phyloP scores from a whole-genome alignment of 2,329 filamentous ascomycete species.

The Xylaria sp. region DNA sequence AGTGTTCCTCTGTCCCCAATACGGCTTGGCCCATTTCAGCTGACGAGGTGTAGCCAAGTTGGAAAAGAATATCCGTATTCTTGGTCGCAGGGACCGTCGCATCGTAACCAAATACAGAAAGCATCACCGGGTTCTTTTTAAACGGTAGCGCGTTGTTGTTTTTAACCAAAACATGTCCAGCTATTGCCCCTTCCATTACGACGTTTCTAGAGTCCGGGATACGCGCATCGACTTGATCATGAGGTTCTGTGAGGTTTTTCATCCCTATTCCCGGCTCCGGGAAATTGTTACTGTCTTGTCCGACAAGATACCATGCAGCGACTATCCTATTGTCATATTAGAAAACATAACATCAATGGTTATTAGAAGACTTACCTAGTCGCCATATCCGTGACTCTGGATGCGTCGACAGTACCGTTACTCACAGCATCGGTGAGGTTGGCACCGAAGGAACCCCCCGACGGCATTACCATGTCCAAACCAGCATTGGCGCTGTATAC shows the following conservation, averaged over 20 bases:
- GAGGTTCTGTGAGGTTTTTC: constrained; percentile 68
- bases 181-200: constrained; percentile 65
- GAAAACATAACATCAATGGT: constrained; percentile 46
- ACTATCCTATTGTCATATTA: constrained; percentile 67
- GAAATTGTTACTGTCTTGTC: constrained; percentile 61
- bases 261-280: constrained; percentile 63
- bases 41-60: constrained; percentile 61
- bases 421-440: constrained; percentile 80
- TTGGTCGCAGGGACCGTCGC: constrained; percentile 64
- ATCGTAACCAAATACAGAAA: constrained; percentile 73
- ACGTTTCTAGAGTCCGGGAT: constrained; percentile 57
- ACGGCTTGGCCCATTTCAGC: constrained; percentile 59
- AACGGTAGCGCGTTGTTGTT: constrained; percentile 76
- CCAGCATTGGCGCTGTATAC: constrained; percentile 66
- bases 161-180: constrained; percentile 80
- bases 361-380: constrained; percentile 68
- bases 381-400: constrained; percentile 81
- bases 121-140: constrained; percentile 61
- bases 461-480: constrained; percentile 78
- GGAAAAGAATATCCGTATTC: constrained; percentile 59
- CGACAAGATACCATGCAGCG: constrained; percentile 68
- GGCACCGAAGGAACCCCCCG: constrained; percentile 66
- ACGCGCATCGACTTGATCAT: constrained; percentile 61
- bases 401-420: constrained; percentile 79
- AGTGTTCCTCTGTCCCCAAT: constrained; percentile 57